Evolutionary conservation across 2,329 filamentous ascomycete species (phyloP).

Genomic region (Xylariaceae sp.): DNA sequence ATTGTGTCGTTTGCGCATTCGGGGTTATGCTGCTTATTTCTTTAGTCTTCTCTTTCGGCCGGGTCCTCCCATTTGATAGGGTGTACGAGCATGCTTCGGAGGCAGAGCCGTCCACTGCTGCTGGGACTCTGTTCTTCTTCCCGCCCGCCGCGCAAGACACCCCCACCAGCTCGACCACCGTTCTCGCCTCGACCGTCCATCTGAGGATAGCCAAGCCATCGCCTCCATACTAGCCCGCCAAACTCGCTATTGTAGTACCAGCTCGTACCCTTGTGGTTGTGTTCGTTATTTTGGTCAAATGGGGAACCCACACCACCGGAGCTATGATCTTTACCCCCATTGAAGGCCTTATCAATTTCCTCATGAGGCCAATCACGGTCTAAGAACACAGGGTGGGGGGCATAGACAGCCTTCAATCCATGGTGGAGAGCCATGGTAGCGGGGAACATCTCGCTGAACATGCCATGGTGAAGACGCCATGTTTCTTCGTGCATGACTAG

Average conservation of each 20-base stretch:
- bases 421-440: slow-evolving; percentile 66
- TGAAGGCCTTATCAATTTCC: slow-evolving; percentile 73
- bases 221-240: slow-evolving; percentile 69
- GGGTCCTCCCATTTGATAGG: slow-evolving; percentile 68
- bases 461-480: slow-evolving; percentile 61
- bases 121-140: slow-evolving; percentile 43
- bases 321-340: slow-evolving; percentile 65
- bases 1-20: slow-evolving; percentile 9
- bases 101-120: slow-evolving; percentile 65
- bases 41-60: slow-evolving; percentile 35
- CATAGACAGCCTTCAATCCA: slow-evolving; percentile 73
- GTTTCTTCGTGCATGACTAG: slow-evolving; percentile 72
- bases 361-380: slow-evolving; percentile 69
- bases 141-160: slow-evolving; percentile 48
- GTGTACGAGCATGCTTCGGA: slow-evolving; percentile 76
- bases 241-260: slow-evolving; percentile 86
- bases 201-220: slow-evolving; percentile 66
- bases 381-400: slow-evolving; percentile 75
- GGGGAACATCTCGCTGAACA: slow-evolving; percentile 79
- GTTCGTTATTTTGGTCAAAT: slow-evolving; percentile 67
- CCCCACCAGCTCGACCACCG: slow-evolving; percentile 47
- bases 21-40: slow-evolving; percentile 16
- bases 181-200: slow-evolving; percentile 47
- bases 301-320: slow-evolving; percentile 62
- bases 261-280: slow-evolving; percentile 75